Evolutionary conservation across 2,329 filamentous ascomycete species (phyloP).

Genomic region (Zasmidium angulare): DNA sequence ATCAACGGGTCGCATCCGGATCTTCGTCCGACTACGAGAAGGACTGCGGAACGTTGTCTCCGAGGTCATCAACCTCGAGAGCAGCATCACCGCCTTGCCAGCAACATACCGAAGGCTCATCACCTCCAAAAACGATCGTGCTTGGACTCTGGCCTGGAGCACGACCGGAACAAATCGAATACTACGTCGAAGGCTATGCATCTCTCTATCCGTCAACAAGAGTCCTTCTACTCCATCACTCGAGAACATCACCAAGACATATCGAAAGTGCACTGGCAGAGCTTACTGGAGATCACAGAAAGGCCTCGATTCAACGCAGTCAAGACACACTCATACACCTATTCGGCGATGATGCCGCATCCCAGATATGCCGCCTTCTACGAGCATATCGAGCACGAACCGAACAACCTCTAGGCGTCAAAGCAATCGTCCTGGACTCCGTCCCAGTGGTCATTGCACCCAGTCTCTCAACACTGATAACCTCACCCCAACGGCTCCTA

Average conservation of each 20-base stretch:
- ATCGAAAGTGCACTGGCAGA: constrained; percentile 14
- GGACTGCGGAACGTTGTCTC: constrained; percentile 8
- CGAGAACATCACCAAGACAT: constrained; percentile 10
- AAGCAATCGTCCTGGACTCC: constrained; percentile 27
- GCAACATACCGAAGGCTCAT: constrained; percentile 5
- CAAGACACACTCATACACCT: constrained; percentile 28
- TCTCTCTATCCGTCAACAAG: constrained; percentile 28
- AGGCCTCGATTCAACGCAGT: constrained; percentile 3
- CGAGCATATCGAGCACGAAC: constrained; percentile 28
- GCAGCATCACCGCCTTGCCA: constrained; percentile 6
- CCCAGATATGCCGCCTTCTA: constrained; percentile 25
- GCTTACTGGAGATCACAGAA: constrained; percentile 16
- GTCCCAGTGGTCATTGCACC: constrained; percentile 21
- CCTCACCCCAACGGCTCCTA: constrained; percentile 11
- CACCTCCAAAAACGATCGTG: constrained; percentile 25
- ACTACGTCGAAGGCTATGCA: constrained; percentile 28
- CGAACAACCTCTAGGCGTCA: constrained; percentile 17
- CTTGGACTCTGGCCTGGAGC: constrained; percentile 31
- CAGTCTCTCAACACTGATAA: constrained; percentile 1
- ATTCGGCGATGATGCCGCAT: constrained; percentile 27
- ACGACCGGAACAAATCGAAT: constrained; percentile 24
- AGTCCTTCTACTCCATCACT: constrained; percentile 25
- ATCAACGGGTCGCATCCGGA: neutral
- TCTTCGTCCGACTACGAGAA: constrained; percentile 6
- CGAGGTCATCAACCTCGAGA: constrained; percentile 12